Evolutionary conservation across 352 stramenopile genomes (phyloP).

Genomic region (Phytophthora citricola): DNA sequence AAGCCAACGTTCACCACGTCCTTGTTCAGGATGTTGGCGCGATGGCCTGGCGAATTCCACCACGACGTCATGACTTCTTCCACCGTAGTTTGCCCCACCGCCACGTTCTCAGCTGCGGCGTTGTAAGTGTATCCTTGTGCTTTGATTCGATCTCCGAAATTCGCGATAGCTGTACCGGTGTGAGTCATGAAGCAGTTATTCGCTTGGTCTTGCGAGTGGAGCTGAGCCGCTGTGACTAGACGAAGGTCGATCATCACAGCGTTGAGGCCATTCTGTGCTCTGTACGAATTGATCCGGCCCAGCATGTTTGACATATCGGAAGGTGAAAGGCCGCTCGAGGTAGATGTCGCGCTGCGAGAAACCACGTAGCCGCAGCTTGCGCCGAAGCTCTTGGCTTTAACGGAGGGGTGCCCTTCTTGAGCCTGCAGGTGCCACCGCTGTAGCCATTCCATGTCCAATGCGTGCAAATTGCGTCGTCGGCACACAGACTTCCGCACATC

Average conservation of each 20-base stretch:
- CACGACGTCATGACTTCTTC: slow-evolving; percentile 52
- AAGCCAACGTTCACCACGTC: slow-evolving; percentile 32
- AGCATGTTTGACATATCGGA: slow-evolving; percentile 40
- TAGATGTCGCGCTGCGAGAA: slow-evolving; percentile 12
- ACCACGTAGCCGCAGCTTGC: slow-evolving; percentile 39
- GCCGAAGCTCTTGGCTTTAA: slow-evolving; percentile 20
- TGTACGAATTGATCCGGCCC: slow-evolving; percentile 42
- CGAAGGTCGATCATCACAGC: slow-evolving; percentile 41
- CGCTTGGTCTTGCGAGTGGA: slow-evolving; percentile 43
- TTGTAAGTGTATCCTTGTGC: slow-evolving; percentile 50
- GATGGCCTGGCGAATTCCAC: slow-evolving; percentile 55
- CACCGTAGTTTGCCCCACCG: slow-evolving; percentile 47
- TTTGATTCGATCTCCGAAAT: slow-evolving; percentile 40
- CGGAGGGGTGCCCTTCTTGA: slow-evolving; percentile 26
- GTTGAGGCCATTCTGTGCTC: slow-evolving; percentile 39
- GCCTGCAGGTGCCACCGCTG: slow-evolving; percentile 41
- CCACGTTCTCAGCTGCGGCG: slow-evolving; percentile 52
- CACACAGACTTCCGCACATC: slow-evolving; percentile 28
- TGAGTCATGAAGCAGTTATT: slow-evolving; percentile 52
- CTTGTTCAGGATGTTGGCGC: slow-evolving; percentile 49
- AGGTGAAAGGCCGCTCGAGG: slow-evolving; percentile 24
- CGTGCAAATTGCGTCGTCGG: slow-evolving; percentile 23
- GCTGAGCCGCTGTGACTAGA: slow-evolving; percentile 14
- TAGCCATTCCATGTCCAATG: slow-evolving; percentile 42
- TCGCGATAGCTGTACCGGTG: slow-evolving; percentile 38